Evolutionary conservation across 1,139 yeast genomes (phyloP).

Genomic region (Geotrichum bryndzae): DNA sequence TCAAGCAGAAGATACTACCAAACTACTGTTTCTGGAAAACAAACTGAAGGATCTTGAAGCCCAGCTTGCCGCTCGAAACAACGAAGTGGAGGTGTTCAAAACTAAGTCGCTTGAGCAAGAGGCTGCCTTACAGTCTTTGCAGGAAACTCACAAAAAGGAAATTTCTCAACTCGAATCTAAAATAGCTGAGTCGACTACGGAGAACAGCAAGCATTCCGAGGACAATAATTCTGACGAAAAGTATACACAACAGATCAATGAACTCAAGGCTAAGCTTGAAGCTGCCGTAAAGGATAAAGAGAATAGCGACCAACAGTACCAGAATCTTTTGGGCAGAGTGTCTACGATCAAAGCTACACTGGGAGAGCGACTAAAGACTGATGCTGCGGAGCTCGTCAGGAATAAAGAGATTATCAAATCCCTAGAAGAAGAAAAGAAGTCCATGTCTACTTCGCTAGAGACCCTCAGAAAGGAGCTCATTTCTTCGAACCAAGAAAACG

Average conservation of each 20-base stretch:
- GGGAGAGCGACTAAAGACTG: conserved; percentile 56
- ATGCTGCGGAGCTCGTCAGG: conserved; percentile 36
- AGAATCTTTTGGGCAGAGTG: conserved; percentile 63
- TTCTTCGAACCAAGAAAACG: conserved; percentile 62
- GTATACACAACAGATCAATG: not conserved
- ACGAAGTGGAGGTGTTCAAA: not conserved
- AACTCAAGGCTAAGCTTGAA: conserved; percentile 6
- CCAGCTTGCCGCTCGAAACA: not conserved
- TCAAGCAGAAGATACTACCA: not conserved
- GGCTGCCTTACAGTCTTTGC: not conserved
- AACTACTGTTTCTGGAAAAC: not conserved
- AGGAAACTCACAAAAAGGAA: not conserved
- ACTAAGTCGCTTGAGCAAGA: not conserved
- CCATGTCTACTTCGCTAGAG: conserved; percentile 16
- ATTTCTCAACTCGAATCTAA: not conserved
- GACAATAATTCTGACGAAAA: not conserved
- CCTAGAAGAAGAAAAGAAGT: conserved; percentile 24
- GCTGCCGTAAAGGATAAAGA: conserved; percentile 39
- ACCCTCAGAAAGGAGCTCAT: conserved; percentile 49
- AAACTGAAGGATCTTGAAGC: not conserved
- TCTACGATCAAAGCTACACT: conserved; percentile 79
- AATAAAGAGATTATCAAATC: conserved; percentile 35
- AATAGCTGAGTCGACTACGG: not conserved
- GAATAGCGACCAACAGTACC: conserved; percentile 64
- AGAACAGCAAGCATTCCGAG: not conserved